Evolutionary conservation across 2,329 filamentous ascomycete genomes (phyloP).

Genomic region (Fusarium sp.): DNA sequence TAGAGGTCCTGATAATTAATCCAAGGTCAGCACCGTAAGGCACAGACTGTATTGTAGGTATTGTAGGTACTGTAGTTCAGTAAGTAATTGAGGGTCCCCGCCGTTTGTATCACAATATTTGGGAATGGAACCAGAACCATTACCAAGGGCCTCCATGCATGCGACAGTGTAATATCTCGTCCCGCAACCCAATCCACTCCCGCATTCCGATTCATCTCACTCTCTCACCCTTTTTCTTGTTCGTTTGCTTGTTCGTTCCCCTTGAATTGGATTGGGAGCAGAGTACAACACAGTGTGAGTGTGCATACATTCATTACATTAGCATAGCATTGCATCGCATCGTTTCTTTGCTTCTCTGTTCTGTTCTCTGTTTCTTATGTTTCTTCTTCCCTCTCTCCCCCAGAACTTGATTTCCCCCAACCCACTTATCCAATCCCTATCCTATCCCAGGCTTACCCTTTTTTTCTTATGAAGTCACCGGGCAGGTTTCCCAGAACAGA

Average conservation of each 20-base stretch:
- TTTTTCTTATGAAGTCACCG: conserved; percentile 29
- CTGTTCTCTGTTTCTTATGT: conserved; percentile 4
- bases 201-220: conserved; percentile 37
- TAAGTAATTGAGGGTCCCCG: conserved; percentile 6
- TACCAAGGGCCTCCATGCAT: conserved; percentile 24
- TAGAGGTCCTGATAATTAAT: conserved; percentile 25
- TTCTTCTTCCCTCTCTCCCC: conserved; percentile 19
- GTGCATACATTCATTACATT: not conserved
- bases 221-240: conserved; percentile 9
- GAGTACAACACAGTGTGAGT: conserved; percentile 35
- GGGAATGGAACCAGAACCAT: not conserved
- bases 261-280: conserved; percentile 4
- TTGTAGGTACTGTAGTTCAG: not conserved
- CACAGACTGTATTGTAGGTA: not conserved
- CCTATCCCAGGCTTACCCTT: conserved; percentile 14
- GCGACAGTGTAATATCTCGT: conserved; percentile 32
- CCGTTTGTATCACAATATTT: conserved; percentile 24
- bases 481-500: conserved; percentile 29
- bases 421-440: conserved; percentile 26
- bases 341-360: conserved; percentile 2
- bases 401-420: conserved; percentile 33
- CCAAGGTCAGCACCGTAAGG: conserved; percentile 21
- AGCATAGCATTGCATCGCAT: not conserved
- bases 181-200: conserved; percentile 25
- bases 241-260: conserved; percentile 18